Base-by-base conservation (phyloP, 1,139 yeast genomes). In the Petasospora fabianii region DNA sequence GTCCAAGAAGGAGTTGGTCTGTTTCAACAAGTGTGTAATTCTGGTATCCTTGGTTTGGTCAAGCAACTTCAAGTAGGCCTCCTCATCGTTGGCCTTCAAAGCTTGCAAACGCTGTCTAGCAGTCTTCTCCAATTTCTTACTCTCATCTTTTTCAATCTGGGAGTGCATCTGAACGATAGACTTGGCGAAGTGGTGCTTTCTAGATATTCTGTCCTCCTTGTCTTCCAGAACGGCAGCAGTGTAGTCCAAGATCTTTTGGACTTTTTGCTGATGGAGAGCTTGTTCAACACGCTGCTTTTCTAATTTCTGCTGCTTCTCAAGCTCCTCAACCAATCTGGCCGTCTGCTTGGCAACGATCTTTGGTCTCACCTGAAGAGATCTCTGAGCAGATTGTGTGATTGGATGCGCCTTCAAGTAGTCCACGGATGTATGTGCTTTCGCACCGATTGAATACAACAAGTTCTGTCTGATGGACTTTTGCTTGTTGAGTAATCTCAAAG, bases 61-160 rank as follows among this genome's bases (percentile, higher is more conserved):
- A 52, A 84, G 71, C 51, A 84, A 72, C 55, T 83, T 83, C 63
- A 84, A 75, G 64, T 84, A 84, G 0, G 90, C 92, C 56, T 84
- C 94, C 64, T 84, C 94, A 65, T 84, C 92, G 58, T 84, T 84
- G 42, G 85, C 84, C 52, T 81, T 83, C 68, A 84, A 73, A 24
- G 94, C 94, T 61, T 81, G 88, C 60, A 84, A 75, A 78, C 94
- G 86, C 55, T 83, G 90, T 54, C 82, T 84, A 4, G 94, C 94
- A 62, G 77, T 83, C 57, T 74, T 75, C 61, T 84, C 94, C 32
- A 81, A 62, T 56, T 83, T 73, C 65, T 79, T 82, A 43, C 76
- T 80, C 58, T 84, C 94, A 49, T 84, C 94, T 53, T 77, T 80
- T 43, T 83, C 88, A 15, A 76, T 69, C 48, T 73, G 75, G 26